phyloP scores from a whole-genome alignment of 768 basidiomycete species.

The Suillus clintonianus region DNA sequence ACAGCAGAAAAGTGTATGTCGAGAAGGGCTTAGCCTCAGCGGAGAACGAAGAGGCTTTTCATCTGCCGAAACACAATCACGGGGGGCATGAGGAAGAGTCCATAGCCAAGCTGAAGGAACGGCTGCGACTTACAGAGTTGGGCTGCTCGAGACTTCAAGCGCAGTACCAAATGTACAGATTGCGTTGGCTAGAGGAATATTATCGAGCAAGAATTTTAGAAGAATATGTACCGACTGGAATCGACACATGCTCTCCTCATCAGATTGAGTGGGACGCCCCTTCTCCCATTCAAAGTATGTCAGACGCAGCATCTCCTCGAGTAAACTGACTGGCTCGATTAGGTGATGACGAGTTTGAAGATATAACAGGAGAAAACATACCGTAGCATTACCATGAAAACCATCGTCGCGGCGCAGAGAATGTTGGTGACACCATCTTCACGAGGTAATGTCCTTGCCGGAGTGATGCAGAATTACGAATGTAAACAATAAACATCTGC shows the following conservation, averaged over 20 bases:
- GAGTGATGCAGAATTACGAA: background rate
- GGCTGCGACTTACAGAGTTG: no score
- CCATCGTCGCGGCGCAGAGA: background rate
- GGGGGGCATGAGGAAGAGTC: no score
- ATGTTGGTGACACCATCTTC: background rate
- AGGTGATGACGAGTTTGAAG: background rate
- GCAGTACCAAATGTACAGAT: background rate
- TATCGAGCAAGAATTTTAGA: background rate
- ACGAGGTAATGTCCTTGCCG: no score
- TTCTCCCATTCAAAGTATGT: background rate
- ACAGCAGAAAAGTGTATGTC: background rate
- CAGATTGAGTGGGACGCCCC: background rate
- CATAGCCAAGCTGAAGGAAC: no score
- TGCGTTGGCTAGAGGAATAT: background rate
- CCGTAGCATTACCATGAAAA: background rate
- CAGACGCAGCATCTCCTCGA: background rate
- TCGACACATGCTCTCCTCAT: background rate
- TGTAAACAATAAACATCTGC: no score
- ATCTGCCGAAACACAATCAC: background rate
- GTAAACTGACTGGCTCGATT: background rate
- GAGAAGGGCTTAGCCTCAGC: background rate
- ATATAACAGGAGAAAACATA: background rate
- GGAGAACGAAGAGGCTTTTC: background rate
- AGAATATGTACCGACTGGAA: background rate
- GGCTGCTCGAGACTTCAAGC: background rate